Percentiles rank a stretch among this genome's conserved stretches.
Conservation (phyloP, 2,329 filamentous ascomycete species). For the Cladophialophora psammophila region DNA sequence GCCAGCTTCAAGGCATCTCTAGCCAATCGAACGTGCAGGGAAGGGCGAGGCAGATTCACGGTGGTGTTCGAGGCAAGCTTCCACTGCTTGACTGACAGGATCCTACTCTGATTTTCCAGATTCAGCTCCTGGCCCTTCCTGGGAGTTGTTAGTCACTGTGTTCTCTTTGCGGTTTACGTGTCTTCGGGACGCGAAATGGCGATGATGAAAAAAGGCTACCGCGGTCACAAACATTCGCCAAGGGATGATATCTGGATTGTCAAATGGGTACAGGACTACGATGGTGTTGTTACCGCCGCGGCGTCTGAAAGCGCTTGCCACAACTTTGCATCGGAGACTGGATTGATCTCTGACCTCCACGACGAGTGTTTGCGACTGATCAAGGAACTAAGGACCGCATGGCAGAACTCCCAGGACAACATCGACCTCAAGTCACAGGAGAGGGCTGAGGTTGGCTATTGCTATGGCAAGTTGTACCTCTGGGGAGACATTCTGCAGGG, state of each 20-base stretch:
- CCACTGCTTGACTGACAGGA: not conserved
- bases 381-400: not conserved
- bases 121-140: no score
- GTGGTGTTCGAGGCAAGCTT: not conserved
- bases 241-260: not conserved
- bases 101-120: no score
- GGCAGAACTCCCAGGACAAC: not conserved
- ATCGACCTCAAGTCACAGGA: not conserved
- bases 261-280: not conserved
- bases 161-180: not conserved
- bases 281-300: not conserved
- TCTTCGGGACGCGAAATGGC: not conserved
- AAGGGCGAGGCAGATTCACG: not conserved
- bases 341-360: slow-evolving; percentile 3
- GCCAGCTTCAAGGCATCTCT: not conserved
- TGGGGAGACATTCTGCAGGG: not conserved
- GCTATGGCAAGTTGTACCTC: slow-evolving; percentile 1
- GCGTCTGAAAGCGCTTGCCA: not conserved
- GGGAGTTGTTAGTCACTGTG: no score
- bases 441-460: not conserved
- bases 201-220: no score
- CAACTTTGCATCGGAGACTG: not conserved
- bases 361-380: not conserved
- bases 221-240: not conserved
- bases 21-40: not conserved